Evolutionary conservation across 495 filamentous ascomycete species (phyloP).

Genomic region (Cercophora samala): DNA sequence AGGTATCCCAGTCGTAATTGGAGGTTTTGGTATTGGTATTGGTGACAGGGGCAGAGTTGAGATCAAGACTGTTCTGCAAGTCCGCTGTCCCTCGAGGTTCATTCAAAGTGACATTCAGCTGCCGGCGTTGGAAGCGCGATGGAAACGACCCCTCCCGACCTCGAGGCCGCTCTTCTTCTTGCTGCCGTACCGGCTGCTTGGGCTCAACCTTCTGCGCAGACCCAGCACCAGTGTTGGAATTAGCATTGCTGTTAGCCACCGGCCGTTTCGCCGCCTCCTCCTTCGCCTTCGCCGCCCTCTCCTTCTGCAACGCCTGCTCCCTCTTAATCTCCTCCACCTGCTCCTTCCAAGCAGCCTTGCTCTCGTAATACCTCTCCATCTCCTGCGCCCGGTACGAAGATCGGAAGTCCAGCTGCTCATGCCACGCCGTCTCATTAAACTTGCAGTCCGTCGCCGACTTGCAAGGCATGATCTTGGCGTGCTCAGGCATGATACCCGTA

Average conservation of each 20-base stretch:
- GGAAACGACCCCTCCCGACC: not conserved
- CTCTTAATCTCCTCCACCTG: conserved; percentile 26
- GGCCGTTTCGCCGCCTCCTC: conserved; percentile 12
- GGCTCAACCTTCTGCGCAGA: conserved; percentile 11
- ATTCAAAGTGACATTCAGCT: not conserved
- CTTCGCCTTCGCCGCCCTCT: conserved; percentile 10
- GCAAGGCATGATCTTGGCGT: conserved; percentile 64
- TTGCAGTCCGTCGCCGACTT: conserved; percentile 60
- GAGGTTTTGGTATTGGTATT: not conserved
- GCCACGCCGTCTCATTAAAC: conserved; percentile 71
- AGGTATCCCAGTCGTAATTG: conserved; percentile 23
- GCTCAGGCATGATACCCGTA: conserved; percentile 90
- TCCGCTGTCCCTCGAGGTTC: not conserved
- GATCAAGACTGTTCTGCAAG: conserved; percentile 7
- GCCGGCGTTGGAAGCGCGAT: not conserved
- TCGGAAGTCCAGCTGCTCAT: conserved; percentile 53
- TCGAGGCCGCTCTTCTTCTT: not conserved
- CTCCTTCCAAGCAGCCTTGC: conserved; percentile 35
- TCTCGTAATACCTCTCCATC: conserved; percentile 39
- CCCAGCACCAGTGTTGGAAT: not conserved
- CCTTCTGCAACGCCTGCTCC: conserved; percentile 14
- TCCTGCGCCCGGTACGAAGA: conserved; percentile 35
- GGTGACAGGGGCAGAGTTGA: not conserved
- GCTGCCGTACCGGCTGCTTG: not conserved
- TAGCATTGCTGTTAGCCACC: conserved; percentile 18